phyloP scores from a whole-genome alignment of 208 protist species.

The Acanthamoeba royreba region DNA sequence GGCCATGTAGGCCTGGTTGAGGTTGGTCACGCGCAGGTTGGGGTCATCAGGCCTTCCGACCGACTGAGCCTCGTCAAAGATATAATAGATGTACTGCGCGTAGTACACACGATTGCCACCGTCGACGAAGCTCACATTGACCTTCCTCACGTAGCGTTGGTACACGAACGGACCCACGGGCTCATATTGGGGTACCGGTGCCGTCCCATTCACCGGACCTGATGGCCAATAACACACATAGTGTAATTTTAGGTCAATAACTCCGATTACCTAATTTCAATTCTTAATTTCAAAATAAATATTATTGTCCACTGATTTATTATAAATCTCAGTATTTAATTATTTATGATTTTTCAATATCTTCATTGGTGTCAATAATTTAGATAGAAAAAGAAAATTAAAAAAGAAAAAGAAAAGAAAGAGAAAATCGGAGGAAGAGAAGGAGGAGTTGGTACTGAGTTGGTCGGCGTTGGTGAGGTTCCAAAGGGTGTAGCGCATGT shows the following conservation, averaged over 20 bases:
- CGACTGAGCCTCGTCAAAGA: not conserved
- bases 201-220: no score
- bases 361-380: not conserved
- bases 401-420: not conserved
- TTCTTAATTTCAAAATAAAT: no score
- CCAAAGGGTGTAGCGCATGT: not conserved
- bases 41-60: not conserved
- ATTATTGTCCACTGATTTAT: no score
- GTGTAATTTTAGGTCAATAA: no score
- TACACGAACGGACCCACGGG: slow-evolving; percentile 19
- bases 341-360: no score
- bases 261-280: no score
- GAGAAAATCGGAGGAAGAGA: not conserved
- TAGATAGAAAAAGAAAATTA: not conserved
- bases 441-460: no score
- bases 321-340: no score
- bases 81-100: slow-evolving; percentile 2
- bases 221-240: no score
- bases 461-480: slow-evolving; percentile 42
- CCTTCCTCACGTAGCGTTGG: not conserved
- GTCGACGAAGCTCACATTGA: slow-evolving; percentile 11
- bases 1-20: slow-evolving; percentile 33
- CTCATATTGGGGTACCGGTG: not conserved
- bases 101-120: not conserved
- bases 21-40: not conserved